Conservation (phyloP, 441 rosid species). For the Erodium texanum region DNA sequence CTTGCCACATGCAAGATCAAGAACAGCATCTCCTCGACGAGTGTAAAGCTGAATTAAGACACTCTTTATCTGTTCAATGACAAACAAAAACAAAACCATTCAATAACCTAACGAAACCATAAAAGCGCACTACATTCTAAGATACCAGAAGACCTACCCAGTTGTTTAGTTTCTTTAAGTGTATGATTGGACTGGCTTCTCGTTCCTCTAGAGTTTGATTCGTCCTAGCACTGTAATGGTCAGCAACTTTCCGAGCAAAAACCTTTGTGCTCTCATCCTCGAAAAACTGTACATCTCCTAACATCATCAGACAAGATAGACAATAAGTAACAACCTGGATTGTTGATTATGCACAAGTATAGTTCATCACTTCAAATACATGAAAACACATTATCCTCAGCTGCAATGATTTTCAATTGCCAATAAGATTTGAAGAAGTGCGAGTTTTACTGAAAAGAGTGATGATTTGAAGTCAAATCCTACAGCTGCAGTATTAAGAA, state of each 20-base stretch:
- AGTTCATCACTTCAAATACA: too few species aligned
- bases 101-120: background rate
- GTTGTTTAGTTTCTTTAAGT: constrained; percentile 87
- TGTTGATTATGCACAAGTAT: too few species aligned
- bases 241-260: constrained; percentile 78
- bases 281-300: constrained; percentile 60
- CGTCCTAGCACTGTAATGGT: constrained; percentile 89
- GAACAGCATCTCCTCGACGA: constrained; percentile 77
- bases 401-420: too few species aligned
- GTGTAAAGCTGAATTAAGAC: constrained; percentile 90
- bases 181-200: constrained; percentile 97
- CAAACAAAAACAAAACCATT: background rate
- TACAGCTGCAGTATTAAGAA: too few species aligned
- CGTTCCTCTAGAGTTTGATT: constrained; percentile 94
- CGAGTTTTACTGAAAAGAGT: too few species aligned
- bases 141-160: constrained; percentile 45
- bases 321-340: background rate
- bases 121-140: constrained; percentile 5
- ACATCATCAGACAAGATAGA: constrained; percentile 15
- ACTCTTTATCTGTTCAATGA: constrained; percentile 71
- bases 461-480: too few species aligned
- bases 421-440: too few species aligned
- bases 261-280: constrained; percentile 63
- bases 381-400: too few species aligned
- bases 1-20: constrained; percentile 99